Percentiles rank a stretch among this genome's conserved stretches.
Evolutionary conservation across 2,329 filamentous ascomycete genomes (phyloP).

Genomic region (Diaporthe destruens): DNA sequence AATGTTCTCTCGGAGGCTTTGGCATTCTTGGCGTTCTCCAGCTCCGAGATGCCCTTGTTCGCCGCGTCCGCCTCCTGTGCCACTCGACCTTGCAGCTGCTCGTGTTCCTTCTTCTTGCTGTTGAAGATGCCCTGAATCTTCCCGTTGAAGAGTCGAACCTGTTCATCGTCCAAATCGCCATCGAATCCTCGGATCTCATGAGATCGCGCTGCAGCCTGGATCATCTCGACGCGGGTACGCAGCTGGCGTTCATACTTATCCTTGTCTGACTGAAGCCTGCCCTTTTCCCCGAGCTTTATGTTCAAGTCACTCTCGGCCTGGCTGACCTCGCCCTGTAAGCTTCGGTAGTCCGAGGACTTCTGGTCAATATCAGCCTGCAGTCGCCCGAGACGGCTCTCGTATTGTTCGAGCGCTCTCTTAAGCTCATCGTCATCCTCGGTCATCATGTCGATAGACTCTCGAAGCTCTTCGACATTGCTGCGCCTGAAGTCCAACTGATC

Average conservation of each 20-base stretch:
- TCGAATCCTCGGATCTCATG: slow-evolving; percentile 90
- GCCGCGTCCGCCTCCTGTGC: slow-evolving; percentile 80
- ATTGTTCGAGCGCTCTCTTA: slow-evolving; percentile 78
- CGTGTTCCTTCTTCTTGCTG: slow-evolving; percentile 84
- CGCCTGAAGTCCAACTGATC: slow-evolving; percentile 79
- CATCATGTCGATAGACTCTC: slow-evolving; percentile 80
- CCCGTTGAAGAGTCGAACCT: slow-evolving; percentile 82
- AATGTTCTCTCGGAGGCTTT: slow-evolving; percentile 80
- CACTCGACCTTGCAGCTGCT: slow-evolving; percentile 79
- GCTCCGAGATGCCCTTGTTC: slow-evolving; percentile 77
- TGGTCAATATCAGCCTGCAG: slow-evolving; percentile 73
- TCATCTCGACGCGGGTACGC: slow-evolving; percentile 75
- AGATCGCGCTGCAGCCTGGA: slow-evolving; percentile 80
- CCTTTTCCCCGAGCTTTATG: slow-evolving; percentile 72
- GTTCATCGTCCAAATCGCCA: slow-evolving; percentile 78
- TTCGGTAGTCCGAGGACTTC: slow-evolving; percentile 73
- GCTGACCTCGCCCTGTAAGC: slow-evolving; percentile 67
- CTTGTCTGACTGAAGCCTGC: slow-evolving; percentile 87
- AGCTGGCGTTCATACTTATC: slow-evolving; percentile 87
- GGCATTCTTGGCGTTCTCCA: slow-evolving; percentile 80
- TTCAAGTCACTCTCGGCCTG: slow-evolving; percentile 61
- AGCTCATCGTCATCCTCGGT: slow-evolving; percentile 83
- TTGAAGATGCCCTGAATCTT: slow-evolving; percentile 79
- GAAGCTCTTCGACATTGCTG: slow-evolving; percentile 77
- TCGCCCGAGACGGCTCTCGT: slow-evolving; percentile 78